These are phyloP conservation scores for Trichoderma asperelloides DNA, from an alignment of 495 filamentous ascomycete genomes.

Conservation along the genomic window DNA sequence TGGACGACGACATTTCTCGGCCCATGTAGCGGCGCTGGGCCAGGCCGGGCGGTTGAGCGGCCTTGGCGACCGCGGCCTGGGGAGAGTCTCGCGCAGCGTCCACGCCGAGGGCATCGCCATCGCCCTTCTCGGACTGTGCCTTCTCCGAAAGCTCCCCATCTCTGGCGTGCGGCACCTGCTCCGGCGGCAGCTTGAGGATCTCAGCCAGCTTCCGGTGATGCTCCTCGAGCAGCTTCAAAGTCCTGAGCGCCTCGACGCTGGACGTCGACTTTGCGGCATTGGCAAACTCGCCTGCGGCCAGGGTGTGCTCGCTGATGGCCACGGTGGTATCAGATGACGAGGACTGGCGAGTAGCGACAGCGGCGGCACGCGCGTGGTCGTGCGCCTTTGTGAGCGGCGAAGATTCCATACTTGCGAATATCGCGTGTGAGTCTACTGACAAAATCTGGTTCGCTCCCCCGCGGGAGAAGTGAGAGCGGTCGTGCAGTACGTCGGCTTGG, in stretches of 20 bases:
- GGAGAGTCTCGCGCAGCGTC: slow-evolving; percentile 13
- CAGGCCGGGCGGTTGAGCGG: slow-evolving; percentile 35
- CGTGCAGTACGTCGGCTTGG: neutral
- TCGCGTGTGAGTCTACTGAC: neutral
- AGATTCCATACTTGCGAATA: slow-evolving; percentile 29
- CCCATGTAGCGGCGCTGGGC: slow-evolving; percentile 42
- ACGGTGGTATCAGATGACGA: slow-evolving; percentile 64
- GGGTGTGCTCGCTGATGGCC: slow-evolving; percentile 78
- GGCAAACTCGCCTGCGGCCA: slow-evolving; percentile 84
- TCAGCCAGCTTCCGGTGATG: slow-evolving; percentile 76
- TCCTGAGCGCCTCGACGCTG: slow-evolving; percentile 77
- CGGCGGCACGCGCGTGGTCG: slow-evolving; percentile 78
- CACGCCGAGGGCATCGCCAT: slow-evolving; percentile 11
- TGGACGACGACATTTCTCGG: slow-evolving; percentile 70
- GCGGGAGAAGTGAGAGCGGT: neutral
- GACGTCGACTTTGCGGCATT: slow-evolving; percentile 64
- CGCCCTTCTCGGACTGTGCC: slow-evolving; percentile 18
- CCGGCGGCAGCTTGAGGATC: slow-evolving; percentile 62
- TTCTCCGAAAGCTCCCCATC: slow-evolving; percentile 31
- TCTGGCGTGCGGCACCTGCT: slow-evolving; percentile 37
- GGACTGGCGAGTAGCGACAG: slow-evolving; percentile 54
- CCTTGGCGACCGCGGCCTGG: slow-evolving; percentile 19
- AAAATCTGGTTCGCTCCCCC: neutral
- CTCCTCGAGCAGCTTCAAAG: slow-evolving; percentile 71
- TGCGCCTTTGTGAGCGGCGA: slow-evolving; percentile 54